These are phyloP conservation scores for Microstroma glucosiphilum DNA, from an alignment of 1,284 basidiomycete species.

Conservation along the genomic window DNA sequence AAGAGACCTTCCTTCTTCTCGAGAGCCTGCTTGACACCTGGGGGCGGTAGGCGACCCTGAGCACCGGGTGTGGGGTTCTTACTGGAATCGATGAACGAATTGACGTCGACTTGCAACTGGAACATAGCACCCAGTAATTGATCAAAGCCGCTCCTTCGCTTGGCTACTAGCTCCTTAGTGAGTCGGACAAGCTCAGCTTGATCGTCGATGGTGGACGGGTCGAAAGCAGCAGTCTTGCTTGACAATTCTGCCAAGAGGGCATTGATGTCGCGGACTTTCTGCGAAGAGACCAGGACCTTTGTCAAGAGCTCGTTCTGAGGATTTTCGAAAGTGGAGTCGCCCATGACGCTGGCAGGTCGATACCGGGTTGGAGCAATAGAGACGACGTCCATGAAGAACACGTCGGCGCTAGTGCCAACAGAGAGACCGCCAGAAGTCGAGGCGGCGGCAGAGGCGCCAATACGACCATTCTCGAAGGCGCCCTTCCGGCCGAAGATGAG, in stretches of 20 bases:
- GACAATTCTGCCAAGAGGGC: constrained; percentile 54
- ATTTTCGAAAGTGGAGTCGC: constrained; percentile 89
- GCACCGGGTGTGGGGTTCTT: constrained; percentile 83
- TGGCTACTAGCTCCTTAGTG: constrained; percentile 48
- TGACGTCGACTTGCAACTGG: constrained; percentile 88
- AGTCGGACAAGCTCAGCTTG: constrained; percentile 53
- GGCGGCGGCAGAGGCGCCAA: constrained; percentile 19
- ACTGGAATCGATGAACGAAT: constrained; percentile 93
- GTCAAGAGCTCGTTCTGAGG: constrained; percentile 91
- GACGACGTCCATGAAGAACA: constrained; percentile 94
- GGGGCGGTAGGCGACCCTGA: constrained; percentile 84
- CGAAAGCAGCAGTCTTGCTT: constrained; percentile 54
- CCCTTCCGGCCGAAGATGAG: constrained; percentile 91
- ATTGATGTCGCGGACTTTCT: constrained; percentile 28
- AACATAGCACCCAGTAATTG: constrained; percentile 74
- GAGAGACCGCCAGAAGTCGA: constrained; percentile 18
- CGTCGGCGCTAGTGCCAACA: constrained; percentile 69
- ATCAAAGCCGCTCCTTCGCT: constrained; percentile 58
- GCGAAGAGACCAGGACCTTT: constrained; percentile 70
- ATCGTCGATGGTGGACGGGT: constrained; percentile 36
- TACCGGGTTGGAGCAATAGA: constrained; percentile 91
- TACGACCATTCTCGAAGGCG: constrained; percentile 57
- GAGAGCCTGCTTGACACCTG: constrained; percentile 90
- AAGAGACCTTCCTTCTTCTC: constrained; percentile 99
- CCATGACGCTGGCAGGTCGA: constrained; percentile 86